Evolutionary conservation across 2,329 filamentous ascomycete genomes (phyloP), one percentile per base, ranked within the genome.

Genomic region (Septoria petroselini): DNA sequence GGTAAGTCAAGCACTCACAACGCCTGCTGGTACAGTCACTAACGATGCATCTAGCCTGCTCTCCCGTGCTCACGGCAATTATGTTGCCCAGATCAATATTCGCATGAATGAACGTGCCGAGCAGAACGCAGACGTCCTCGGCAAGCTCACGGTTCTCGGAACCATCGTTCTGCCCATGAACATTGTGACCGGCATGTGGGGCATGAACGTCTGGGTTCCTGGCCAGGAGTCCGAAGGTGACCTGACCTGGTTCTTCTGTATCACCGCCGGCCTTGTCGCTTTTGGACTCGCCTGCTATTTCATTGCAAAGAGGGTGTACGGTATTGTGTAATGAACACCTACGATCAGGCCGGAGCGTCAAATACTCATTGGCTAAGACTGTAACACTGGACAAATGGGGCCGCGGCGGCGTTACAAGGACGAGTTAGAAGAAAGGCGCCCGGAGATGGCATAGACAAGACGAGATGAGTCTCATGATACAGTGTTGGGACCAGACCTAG

Each of bases 131-230:
- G 91, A 98, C 67, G 90, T 96, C 1, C 80, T 98, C 9, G 91
- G 91, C 57, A 95, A 93, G 70, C 79, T 98, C 53, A 97, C 93
- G 0, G 93, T 98, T 1, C 77, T 98, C 1, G 93, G 93, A 58
- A 98, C 93, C 4, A 97, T 98, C 60, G 91, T 98, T 2, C 75
- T 98, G 49, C 93, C 93, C 8, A 95, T 98, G 91, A 98, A 98
- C 68, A 95, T 98, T 66, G 91, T 98, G 63, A 97, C 93, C 2
- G 93, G 93, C 60, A 83, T 97, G 63, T 98, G 91, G 91, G 93
- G 91, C 43, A 97, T 97, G 91, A 98, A 98, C 76, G 66, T 68
- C 19, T 66, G 64, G 76, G 93, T 98, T 0, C 93, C 93, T 0
- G 93, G 93, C 1, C 91, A 97, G 69, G 85, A 91, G 38, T 41